Conservation (phyloP, 164 flowering plant genomes). For the Stephania cephalantha region DNA sequence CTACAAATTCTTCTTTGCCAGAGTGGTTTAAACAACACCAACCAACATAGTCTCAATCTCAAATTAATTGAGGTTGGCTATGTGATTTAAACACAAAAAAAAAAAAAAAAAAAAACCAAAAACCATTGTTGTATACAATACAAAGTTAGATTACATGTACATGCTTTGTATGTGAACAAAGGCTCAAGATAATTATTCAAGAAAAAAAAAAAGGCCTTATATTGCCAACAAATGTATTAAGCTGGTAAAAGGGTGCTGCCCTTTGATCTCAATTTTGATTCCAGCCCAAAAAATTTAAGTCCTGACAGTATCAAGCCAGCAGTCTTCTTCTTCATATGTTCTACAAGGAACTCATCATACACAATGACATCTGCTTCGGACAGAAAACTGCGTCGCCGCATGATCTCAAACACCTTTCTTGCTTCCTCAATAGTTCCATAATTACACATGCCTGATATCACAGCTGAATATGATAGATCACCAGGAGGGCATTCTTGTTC, state of each 20-base stretch:
- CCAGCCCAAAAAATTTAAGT: conserved; percentile 72
- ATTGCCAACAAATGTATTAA: conserved; percentile 13
- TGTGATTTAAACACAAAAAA: no score
- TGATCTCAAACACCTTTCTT: conserved; percentile 56
- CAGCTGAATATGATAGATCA: conserved; percentile 50
- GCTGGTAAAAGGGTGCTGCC: conserved; percentile 37
- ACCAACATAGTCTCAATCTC: no score
- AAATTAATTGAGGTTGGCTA: no score
- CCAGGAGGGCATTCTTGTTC: conserved; percentile 52
- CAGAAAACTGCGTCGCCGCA: conserved; percentile 51
- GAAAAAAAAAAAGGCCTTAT: neutral
- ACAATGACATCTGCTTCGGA: conserved; percentile 57
- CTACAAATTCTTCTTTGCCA: no score
- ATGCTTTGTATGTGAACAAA: neutral
- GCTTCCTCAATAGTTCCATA: conserved; percentile 75
- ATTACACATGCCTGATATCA: conserved; percentile 78
- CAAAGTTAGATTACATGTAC: neutral
- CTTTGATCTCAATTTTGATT: conserved; percentile 58
- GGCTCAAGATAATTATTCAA: neutral
- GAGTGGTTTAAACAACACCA: no score
- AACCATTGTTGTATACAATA: neutral
- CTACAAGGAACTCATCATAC: conserved; percentile 73
- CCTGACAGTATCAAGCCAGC: conserved; percentile 69
- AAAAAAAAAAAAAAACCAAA: no score
- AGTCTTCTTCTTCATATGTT: conserved; percentile 73